phyloP scores from a whole-genome alignment of 2,329 filamentous ascomycete species.

The Clonostachys sp. region DNA sequence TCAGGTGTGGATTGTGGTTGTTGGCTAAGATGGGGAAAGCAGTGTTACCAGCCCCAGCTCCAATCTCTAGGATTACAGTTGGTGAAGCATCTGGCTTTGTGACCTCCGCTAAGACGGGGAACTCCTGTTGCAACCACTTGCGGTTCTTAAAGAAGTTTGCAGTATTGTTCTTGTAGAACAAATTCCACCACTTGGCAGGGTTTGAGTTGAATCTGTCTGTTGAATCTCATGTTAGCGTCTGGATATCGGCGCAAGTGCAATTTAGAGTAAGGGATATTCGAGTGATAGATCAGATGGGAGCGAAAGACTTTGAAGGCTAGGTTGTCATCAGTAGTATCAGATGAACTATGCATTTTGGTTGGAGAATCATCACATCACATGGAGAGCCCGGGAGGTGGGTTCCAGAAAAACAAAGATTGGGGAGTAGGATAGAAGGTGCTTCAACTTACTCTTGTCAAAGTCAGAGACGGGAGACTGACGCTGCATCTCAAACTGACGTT shows the following conservation, averaged over 20 bases:
- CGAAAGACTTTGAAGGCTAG: constrained; percentile 60
- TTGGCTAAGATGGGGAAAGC: constrained; percentile 84
- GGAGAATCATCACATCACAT: constrained; percentile 45
- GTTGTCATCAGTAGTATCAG: constrained; percentile 62
- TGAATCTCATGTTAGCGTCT: constrained; percentile 4
- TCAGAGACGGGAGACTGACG: constrained; percentile 83
- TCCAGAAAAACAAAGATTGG: neutral
- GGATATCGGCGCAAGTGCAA: constrained; percentile 2
- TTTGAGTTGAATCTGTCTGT: constrained; percentile 79
- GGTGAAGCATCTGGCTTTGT: constrained; percentile 66
- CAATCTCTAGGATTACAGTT: constrained; percentile 78
- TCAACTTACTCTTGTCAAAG: constrained; percentile 74
- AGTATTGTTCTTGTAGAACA: constrained; percentile 97
- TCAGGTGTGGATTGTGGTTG: constrained; percentile 78
- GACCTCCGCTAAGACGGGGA: constrained; percentile 77
- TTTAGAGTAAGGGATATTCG: constrained; percentile 3
- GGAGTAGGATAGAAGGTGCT: neutral
- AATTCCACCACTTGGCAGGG: constrained; percentile 95
- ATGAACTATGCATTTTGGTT: constrained; percentile 63
- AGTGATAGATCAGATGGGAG: constrained; percentile 62
- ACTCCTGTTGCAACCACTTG: constrained; percentile 96
- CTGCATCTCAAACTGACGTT: constrained; percentile 81
- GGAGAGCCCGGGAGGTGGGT: neutral
- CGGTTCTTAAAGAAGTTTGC: constrained; percentile 98
- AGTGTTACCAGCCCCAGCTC: constrained; percentile 93